Base-by-base conservation (phyloP, 164 flowering plant species). In the Euptelea pleiosperma region DNA sequence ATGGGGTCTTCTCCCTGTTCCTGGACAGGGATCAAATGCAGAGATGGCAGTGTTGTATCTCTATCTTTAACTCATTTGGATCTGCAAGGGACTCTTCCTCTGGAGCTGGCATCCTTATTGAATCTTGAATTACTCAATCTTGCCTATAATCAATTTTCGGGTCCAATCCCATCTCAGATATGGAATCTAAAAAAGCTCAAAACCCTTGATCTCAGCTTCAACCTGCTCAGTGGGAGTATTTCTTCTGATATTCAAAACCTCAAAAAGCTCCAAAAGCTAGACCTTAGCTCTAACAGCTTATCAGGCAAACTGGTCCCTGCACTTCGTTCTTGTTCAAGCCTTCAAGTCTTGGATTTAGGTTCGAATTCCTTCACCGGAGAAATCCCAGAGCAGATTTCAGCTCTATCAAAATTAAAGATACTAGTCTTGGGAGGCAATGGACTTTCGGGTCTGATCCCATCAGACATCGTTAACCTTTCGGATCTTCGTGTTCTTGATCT, bases 21-120 rank as follows among this genome's bases (percentile, higher is more conserved):
- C 11, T 60, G 63, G 63, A 47, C 46, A 48, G 63, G 63, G 55
- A 49, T 60, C 53, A 60, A 30, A 36, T 60, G 63, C 36, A 39
- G 46, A 48, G 4, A 47, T 26, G 55, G 63, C 40, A 60, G n/a
- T 60, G 63, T 60, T 49, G 36, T 60, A 49, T 49, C 63, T 37
- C 55, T 60, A 12, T 46, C 55, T 60, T 36, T 60, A 29, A 55
- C 63, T 26, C 63, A 35, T 49, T 28, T 60, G 53, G 55, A 47
- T 37, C 46, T 60, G 16, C 36, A 60, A 36, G 63, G 63, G 10
- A 26, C 24, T 49, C 63, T 60, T 49, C 46, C 63, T 36, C 24
- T 7, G 16, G 63, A 36, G 35, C 35, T 60, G n/a, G 41, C n/a
- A 28, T 36, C 26, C 8, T 12, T 60, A 14, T 47, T 37, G 8